phyloP scores from a whole-genome alignment of 179 eudicot species.

The Amaranthus tricolor region DNA sequence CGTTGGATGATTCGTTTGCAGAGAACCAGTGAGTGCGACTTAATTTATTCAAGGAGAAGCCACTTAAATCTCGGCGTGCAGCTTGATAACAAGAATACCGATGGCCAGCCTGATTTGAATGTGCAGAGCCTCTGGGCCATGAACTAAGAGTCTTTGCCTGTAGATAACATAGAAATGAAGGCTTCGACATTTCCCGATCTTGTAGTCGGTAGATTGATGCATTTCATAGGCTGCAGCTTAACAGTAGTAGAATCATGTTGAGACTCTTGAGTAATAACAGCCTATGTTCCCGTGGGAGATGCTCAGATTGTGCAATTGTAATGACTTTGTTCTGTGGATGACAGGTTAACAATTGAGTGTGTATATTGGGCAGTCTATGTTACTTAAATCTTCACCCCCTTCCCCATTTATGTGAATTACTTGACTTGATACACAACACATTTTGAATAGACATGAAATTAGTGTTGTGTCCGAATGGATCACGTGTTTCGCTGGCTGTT shows the following conservation, averaged over 20 bases:
- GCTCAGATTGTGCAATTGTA: background rate
- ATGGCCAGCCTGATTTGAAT: constrained; percentile 4
- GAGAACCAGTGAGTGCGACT: constrained; percentile 12
- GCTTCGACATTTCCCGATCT: background rate
- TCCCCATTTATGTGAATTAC: no score
- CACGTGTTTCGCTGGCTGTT: no score
- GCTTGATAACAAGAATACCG: constrained; percentile 11
- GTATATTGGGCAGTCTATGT: background rate
- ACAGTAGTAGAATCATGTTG: constrained; percentile 3
- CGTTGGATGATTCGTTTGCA: constrained; percentile 8
- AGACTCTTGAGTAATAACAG: background rate
- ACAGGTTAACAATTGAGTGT: background rate
- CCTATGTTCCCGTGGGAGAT: background rate
- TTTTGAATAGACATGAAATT: no score
- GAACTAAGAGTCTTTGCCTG: background rate
- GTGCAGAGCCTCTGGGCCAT: constrained; percentile 3
- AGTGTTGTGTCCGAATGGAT: no score
- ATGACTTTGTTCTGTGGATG: background rate
- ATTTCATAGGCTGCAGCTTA: background rate
- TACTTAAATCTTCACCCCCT: no score
- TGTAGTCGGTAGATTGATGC: background rate
- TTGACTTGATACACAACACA: no score
- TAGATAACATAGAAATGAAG: constrained; percentile 13
- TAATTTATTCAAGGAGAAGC: constrained; percentile 26
- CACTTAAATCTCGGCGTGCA: constrained; percentile 12